Base-by-base conservation (phyloP, 495 filamentous ascomycete species). In the Penicillium waksmanii region DNA sequence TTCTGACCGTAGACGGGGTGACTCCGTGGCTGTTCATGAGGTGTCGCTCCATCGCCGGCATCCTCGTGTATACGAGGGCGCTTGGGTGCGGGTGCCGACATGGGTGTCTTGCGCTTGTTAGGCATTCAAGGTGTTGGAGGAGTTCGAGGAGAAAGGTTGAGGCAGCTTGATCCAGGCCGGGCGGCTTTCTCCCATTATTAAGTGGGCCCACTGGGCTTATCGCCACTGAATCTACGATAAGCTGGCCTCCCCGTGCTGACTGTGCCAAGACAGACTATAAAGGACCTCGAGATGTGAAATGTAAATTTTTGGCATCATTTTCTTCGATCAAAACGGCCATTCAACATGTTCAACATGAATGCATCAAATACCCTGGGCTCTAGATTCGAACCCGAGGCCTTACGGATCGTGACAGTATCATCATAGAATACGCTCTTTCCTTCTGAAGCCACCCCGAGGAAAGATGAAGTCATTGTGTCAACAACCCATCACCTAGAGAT, bases 1-100 rank as follows among this genome's bases (percentile, higher is more conserved):
- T 86, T 86, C 66, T 95, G 92, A 47, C 92, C 90, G 63, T 87
- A 93, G 10, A 84, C 80, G 3, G 84, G 82, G 65, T 94, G 82
- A 50, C 85, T 78, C 36, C 77, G 79, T 15, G 84, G 77, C 12
- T 69, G 73, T 56, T 79, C 75, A 31, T 75, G 62, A 11, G 70
- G 52, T 2, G 56, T 65, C 15, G 8, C 27, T 31, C 51, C 47
- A 19, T 42, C 46, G 8, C 65, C 57, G 15, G 64, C 66, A 33
- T 60, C 60, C 0, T 70, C 63, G 34, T 74, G 70, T 15, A 69
- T 15, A 13, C 72, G 74, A 21, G 65, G 55, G 4, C 74, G 67
- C 56, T 77, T 76, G 18, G 60, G 55, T 5, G 68, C 57, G 0
- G 62, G 55, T 0, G 56, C 52, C 7, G 69, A 51, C 51, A 64